Percentiles rank a stretch among this genome's conserved stretches.
These are phyloP conservation scores for Magnolia changhungtana DNA, from an alignment of 164 flowering plant species.

Conservation along the genomic window DNA sequence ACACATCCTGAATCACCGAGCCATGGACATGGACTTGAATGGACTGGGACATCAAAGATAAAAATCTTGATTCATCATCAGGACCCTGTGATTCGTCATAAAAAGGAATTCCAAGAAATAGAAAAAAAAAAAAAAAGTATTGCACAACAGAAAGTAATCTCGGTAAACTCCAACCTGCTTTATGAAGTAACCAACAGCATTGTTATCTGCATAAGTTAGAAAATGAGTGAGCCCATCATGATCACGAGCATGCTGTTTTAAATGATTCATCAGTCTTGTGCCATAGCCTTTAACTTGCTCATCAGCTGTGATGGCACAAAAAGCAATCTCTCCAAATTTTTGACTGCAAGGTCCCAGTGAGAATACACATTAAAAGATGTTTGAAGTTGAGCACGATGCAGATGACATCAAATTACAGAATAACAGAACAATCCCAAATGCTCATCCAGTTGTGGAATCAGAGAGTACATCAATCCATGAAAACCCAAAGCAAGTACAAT, in stretches of 20 bases:
- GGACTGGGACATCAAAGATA: too few relatives aligned
- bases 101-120: slow-evolving; percentile 2
- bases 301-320: slow-evolving; percentile 95
- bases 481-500: not conserved
- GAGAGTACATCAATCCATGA: not conserved
- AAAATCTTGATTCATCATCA: too few relatives aligned
- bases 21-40: too few relatives aligned
- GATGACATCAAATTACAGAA: not conserved
- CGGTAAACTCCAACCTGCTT: slow-evolving; percentile 62
- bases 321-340: slow-evolving; percentile 98
- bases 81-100: not conserved
- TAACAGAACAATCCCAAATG: not conserved
- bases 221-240: slow-evolving; percentile 93
- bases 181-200: slow-evolving; percentile 94
- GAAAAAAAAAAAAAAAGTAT: not conserved
- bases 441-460: not conserved
- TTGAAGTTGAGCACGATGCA: not conserved
- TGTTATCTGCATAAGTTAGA: slow-evolving; percentile 96
- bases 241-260: slow-evolving; percentile 98
- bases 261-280: slow-evolving; percentile 94
- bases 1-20: too few relatives aligned
- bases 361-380: not conserved
- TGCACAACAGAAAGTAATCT: not conserved
- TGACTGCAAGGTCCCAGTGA: slow-evolving; percentile 46
- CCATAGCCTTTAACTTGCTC: slow-evolving; percentile 99